Evolutionary conservation across 805 yeast genomes (phyloP), one percentile per base, ranked within the genome.

Genomic region (Kluyveromyces wickerhamii): DNA sequence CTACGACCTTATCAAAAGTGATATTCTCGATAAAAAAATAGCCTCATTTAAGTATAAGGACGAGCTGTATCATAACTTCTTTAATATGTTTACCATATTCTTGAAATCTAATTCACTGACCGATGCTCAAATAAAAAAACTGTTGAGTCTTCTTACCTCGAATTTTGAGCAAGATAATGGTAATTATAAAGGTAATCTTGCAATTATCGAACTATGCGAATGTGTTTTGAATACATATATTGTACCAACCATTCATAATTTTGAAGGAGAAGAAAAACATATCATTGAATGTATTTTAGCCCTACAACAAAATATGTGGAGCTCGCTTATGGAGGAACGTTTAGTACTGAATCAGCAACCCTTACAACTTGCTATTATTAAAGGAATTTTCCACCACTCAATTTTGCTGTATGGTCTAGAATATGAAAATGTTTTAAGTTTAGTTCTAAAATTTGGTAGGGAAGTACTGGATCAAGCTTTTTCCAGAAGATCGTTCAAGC

Each of bases 401-500:
- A 39, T 78, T 5, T 42, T 82, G 27, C 47, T 37, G 5, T 44
- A 45, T 7, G 65, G 79, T 0, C 45, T 57, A 53, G 1, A 43
- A 65, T 13, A 49, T 58, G 8, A 49, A 45, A 5, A 39, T 15
- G 15, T 47, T 9, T 39, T 37, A 4, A 5, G 15, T 5, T 32
- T 24, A 40, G 0, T 49, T 39, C 13, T 32, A 23, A 18, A 42
- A 36, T 13, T 63, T 34, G 65, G 72, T 2, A 30, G 44, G 10
- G 66, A 72, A 1, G 63, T 79, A 2, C 59, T 78, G 19, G 44
- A 48, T 1, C 66, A 70, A 29, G 60, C 84, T 0, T 65, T 51
- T 35, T 77, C 83, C 0, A 70, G 95, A 54, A 72, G 94, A 44
- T 67, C 81, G 2, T 58, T 87, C 6, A 56, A 85, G 16, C 88